These are phyloP conservation scores for Trichoderma hamatum DNA, from an alignment of 2,329 filamentous ascomycete genomes.

Conservation along the genomic window DNA sequence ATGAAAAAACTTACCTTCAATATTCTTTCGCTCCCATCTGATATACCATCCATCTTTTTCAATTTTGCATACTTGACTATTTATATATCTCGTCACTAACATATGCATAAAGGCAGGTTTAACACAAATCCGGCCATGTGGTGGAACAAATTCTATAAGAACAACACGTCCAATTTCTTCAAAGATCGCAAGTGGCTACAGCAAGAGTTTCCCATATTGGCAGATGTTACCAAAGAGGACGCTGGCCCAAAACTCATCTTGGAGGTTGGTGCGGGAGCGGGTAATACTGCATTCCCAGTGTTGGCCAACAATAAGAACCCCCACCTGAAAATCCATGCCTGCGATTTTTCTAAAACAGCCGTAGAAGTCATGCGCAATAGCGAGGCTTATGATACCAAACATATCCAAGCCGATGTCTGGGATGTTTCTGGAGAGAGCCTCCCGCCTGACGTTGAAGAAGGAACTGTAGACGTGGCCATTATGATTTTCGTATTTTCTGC, in stretches of 20 bases:
- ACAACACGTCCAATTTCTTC: conserved; percentile 97
- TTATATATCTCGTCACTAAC: conserved; percentile 44
- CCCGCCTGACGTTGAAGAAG: conserved; percentile 75
- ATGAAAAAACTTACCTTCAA: conserved; percentile 62
- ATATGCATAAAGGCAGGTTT: conserved; percentile 65
- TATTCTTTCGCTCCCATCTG: conserved; percentile 76
- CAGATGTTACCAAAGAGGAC: conserved; percentile 69
- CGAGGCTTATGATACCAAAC: conserved; percentile 70
- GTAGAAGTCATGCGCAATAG: conserved; percentile 88
- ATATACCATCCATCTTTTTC: conserved; percentile 39
- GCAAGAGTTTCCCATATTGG: conserved; percentile 92
- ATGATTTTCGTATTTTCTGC: conserved; percentile 99
- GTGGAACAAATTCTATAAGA: conserved; percentile 99
- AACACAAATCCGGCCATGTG: conserved; percentile 89
- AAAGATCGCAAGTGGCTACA: conserved; percentile 97
- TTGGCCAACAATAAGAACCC: conserved; percentile 82
- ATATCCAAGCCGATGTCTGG: conserved; percentile 92
- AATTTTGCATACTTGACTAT: conserved; percentile 8
- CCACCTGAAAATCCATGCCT: conserved; percentile 82
- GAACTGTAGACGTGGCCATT: conserved; percentile 86
- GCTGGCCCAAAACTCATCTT: conserved; percentile 73
- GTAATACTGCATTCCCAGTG: conserved; percentile 95
- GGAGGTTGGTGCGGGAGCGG: conserved; percentile 92
- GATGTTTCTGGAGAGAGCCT: conserved; percentile 75
- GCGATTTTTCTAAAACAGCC: conserved; percentile 93